Conservation (phyloP, 2,329 filamentous ascomycete genomes). For the Diaporthe sp. region DNA sequence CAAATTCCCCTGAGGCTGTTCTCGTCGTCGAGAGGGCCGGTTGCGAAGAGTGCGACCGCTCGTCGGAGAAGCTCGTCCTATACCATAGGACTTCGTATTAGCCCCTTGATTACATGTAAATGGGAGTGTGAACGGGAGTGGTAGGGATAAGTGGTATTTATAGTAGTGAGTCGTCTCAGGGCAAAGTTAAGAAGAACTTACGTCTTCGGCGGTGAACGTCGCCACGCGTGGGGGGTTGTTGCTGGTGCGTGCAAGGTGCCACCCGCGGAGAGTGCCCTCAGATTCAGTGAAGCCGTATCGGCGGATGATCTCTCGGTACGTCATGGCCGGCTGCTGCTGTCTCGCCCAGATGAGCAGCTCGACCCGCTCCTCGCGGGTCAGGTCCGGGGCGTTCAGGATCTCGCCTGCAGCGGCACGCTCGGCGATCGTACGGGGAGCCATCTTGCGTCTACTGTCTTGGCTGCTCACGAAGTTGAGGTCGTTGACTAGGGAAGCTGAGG, state of each 20-base stretch:
- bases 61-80: neutral
- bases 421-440: constrained; percentile 8
- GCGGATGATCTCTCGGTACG: neutral
- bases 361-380: neutral
- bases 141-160: neutral
- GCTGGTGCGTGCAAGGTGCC: neutral
- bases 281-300: neutral
- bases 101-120: neutral
- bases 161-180: neutral
- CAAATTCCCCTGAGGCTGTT: neutral
- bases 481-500: too few species aligned
- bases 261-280: neutral
- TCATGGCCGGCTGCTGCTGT: neutral
- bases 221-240: neutral
- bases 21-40: neutral
- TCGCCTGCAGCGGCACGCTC: neutral
- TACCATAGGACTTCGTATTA: neutral
- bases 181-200: neutral
- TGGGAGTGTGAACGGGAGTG: neutral
- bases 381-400: neutral
- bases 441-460: neutral
- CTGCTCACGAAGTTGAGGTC: neutral
- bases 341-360: neutral
- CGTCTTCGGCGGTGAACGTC: neutral
- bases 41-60: neutral